phyloP scores from a whole-genome alignment of 73 alveolate genomes.

The Tetrahymena malaccensis region DNA sequence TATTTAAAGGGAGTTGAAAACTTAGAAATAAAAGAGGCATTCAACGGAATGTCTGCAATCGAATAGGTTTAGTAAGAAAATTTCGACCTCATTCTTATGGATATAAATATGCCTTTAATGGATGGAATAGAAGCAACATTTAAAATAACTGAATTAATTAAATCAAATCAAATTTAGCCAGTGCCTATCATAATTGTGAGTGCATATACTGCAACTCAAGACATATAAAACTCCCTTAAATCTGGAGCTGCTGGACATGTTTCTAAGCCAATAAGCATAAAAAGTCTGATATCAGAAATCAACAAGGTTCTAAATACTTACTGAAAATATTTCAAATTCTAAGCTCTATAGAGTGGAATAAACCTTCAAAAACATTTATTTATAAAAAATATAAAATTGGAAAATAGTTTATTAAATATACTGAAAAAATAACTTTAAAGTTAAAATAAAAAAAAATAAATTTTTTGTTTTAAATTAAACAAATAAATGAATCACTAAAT shows the following conservation, averaged over 20 bases:
- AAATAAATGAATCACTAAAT: no score
- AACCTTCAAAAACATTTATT: no score
- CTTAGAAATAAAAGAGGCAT: not conserved
- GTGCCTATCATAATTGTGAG: not conserved
- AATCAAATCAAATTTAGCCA: not conserved
- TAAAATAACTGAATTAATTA: not conserved
- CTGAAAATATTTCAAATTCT: not conserved
- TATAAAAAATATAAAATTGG: not conserved
- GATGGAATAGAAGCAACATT: not conserved
- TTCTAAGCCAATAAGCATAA: not conserved
- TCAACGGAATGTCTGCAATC: not conserved
- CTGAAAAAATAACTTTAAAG: no score
- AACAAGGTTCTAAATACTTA: not conserved
- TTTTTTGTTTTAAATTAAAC: no score
- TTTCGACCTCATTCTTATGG: not conserved
- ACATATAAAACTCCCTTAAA: not conserved
- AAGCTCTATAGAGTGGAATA: no score
- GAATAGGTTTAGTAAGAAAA: not conserved
- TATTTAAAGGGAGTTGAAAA: not conserved
- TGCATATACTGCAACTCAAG: not conserved
- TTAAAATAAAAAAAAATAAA: no score
- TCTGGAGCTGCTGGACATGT: not conserved
- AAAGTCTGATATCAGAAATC: not conserved
- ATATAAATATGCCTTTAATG: not conserved
- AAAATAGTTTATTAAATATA: no score